Percentiles rank a stretch among this genome's conserved stretches.
Evolutionary conservation across 2,329 filamentous ascomycete species (phyloP).

Genomic region (Emergomyces orientalis): DNA sequence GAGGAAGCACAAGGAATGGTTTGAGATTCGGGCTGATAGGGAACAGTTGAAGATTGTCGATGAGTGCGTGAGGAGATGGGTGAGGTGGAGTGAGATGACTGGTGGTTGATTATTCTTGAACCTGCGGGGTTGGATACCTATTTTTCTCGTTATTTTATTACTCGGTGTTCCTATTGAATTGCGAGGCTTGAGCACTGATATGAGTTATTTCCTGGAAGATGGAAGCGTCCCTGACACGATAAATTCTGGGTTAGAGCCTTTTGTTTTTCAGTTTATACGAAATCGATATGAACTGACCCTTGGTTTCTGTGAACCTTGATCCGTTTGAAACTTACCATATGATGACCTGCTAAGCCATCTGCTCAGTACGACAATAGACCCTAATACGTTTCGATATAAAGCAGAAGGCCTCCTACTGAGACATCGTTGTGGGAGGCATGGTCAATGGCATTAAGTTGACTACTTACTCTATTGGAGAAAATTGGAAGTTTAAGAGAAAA

Average conservation of each 20-base stretch:
- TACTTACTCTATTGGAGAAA: background rate
- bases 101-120: background rate
- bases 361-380: background rate
- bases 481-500: background rate
- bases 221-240: background rate
- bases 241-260: background rate
- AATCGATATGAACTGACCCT: background rate
- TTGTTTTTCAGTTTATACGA: background rate
- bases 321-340: background rate
- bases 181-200: background rate
- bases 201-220: background rate
- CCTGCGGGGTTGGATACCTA: background rate
- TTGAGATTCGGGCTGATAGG: slow-evolving; percentile 69
- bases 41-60: slow-evolving; percentile 60
- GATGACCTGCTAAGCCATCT: background rate
- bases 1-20: slow-evolving; percentile 87
- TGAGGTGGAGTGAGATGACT: slow-evolving; percentile 62
- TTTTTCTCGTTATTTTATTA: background rate
- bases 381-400: background rate
- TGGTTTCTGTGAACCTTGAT: background rate
- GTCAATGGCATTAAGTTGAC: background rate
- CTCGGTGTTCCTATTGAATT: background rate
- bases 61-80: slow-evolving; percentile 73
- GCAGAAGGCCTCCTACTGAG: background rate
- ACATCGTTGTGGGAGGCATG: background rate